phyloP scores from a whole-genome alignment of 768 basidiomycete species.

The Lactarius sp. region DNA sequence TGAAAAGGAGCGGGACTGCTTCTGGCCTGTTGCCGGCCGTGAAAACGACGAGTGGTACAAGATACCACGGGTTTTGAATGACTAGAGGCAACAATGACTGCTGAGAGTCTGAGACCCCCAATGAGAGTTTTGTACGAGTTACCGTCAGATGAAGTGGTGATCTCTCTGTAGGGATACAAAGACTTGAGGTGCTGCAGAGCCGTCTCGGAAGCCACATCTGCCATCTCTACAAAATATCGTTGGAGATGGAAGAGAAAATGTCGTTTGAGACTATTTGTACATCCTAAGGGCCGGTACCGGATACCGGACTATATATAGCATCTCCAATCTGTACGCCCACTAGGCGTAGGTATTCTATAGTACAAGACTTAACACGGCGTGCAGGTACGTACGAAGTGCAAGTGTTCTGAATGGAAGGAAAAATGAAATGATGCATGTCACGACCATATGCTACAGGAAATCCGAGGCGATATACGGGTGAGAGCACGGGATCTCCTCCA shows the following conservation, averaged over 20 bases:
- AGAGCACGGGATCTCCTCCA: conserved; percentile 27
- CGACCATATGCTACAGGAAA: conserved; percentile 5
- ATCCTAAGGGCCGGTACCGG: not conserved
- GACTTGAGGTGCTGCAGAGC: conserved; percentile 44
- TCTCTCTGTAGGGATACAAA: conserved; percentile 38
- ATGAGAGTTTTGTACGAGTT: conserved; percentile 5
- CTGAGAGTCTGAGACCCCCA: not conserved
- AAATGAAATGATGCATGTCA: not conserved
- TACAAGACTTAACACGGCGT: not conserved
- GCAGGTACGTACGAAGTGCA: not conserved
- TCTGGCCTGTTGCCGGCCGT: conserved; percentile 56
- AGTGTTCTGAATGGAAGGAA: not conserved
- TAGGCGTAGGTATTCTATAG: not conserved
- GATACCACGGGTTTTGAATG: conserved; percentile 51
- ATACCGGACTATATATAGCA: too few species aligned
- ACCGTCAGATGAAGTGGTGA: conserved; percentile 25
- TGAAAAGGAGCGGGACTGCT: conserved; percentile 51
- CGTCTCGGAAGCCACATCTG: conserved; percentile 37
- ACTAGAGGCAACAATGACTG: conserved; percentile 16
- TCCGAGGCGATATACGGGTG: conserved; percentile 26
- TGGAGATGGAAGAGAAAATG: not conserved
- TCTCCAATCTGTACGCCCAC: not conserved
- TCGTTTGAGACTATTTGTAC: conserved; percentile 17
- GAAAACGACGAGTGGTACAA: conserved; percentile 53
- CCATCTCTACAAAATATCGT: conserved; percentile 23